Base-by-base conservation (phyloP, 768 basidiomycete species). In the Zangia roseola region DNA sequence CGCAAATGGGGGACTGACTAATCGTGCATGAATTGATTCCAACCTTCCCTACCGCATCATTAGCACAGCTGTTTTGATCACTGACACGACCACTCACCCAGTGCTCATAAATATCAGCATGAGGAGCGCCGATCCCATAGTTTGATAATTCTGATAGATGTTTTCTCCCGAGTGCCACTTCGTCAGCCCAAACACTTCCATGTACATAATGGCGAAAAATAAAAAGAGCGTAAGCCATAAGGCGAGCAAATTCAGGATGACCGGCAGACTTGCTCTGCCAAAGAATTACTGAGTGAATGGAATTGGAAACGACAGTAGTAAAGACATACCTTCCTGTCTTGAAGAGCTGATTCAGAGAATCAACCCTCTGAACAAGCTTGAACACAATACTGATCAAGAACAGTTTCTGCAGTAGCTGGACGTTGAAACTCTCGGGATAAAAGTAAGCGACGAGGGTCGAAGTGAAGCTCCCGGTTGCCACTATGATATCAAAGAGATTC, bases 21-120 rank as follows among this genome's bases (percentile, higher is more conserved):
- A 69, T 97, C 91, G 63, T 97, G 94, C 95, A 97, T 97, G 65
- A 86, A 97, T 58, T 86, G 83, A 64, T 97, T 97, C 95, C 95
- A 98, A 0, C 85, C 91, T 67, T 97, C 94, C 9, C 94, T 94
- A 55, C 19, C 21, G 8, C 55, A 41, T 45, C 39, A 39, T 43
- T 56, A 25, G 56, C 49, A 45, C 6, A 36, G 14, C 20, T 23
- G 6, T 30, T 30, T n/a, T 20, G 30, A 39, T 38, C 30, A 17
- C 19, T 13, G 14, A 28, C 10, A 8, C 6, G 25, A 14, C 71
- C 82, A 55, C 58, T 64, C 40, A 94, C 93, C 94, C 94, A 26
- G 90, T 89, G 52, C 87, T 94, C 81, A 92, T 91, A 69, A 97
- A 92, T 2, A 86, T 81, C 39, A 97, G 71, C 88, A 97, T 94